Base-by-base conservation (phyloP, 2,329 filamentous ascomycete genomes). In the Ophiostoma sp. region DNA sequence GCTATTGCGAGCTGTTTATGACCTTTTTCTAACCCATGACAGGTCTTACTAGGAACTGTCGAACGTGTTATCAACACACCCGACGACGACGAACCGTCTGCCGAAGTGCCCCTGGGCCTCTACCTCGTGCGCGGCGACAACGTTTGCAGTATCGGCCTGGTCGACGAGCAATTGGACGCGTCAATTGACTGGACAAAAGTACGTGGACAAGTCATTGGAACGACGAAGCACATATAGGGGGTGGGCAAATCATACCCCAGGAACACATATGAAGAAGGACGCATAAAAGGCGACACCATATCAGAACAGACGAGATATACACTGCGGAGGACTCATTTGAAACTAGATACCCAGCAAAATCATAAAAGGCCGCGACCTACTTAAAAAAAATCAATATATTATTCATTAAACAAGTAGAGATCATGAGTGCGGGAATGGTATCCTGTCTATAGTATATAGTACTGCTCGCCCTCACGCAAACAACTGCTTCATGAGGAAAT, bases 91-190 rank as follows among this genome's bases (percentile, higher is more conserved):
- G 93, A 97, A 78, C 89, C 91, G 0, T 97, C 92, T 59, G 89
- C 91, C 74, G 90, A 96, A 80, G 91, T 96, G 22, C 90, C 92
- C 4, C 89, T 98, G 75, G 96, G 96, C 1, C 84, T 98, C 6
- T 98, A 98, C 81, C 87, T 99, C 73, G 93, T 99, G 73, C 89
- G 96, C 74, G 96, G 96, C 70, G 96, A 99, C 81, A 98, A 97
- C 79, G 95, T 99, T 66, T 95, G 94, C 75, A 87, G 97, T 19
- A 93, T 96, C 73, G 96, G 96, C 1, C 85, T 97, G 73, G 91
- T 99, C 42, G 94, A 99, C 81, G 95, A 97, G 82, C 88, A 92
- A 78, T 85, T 98, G 74, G 96, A 99, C 83, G 88, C 87, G 52
- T 94, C 92, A 78, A 98, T 99, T 80, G 91, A 98, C 83, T 99